Evolutionary conservation across 208 protist species (phyloP).

Genomic region (Acanthamoeba royreba): DNA sequence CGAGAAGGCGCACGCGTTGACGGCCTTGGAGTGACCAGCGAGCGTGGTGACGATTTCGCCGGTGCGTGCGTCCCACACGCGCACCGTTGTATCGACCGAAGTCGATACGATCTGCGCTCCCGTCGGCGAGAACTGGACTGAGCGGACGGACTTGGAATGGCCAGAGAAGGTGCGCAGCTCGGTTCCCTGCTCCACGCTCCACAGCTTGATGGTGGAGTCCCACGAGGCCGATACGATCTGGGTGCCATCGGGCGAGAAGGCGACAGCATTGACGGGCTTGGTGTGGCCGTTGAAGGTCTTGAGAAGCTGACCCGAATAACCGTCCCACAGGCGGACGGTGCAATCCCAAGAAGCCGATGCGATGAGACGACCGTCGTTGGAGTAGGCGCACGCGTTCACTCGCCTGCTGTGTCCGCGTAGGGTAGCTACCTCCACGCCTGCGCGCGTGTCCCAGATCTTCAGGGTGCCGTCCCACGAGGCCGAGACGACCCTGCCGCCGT

Average conservation of each 20-base stretch:
- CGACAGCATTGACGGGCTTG: conserved; percentile 49
- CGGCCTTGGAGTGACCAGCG: conserved; percentile 46
- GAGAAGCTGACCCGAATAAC: conserved; percentile 21
- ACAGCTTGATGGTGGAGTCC: conserved; percentile 47
- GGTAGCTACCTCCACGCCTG: conserved; percentile 42
- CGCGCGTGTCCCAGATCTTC: conserved; percentile 60
- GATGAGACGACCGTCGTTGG: conserved; percentile 43
- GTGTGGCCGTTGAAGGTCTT: conserved; percentile 47
- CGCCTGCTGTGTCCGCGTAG: conserved; percentile 50
- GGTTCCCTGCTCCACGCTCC: conserved; percentile 38
- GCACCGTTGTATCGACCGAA: conserved; percentile 52
- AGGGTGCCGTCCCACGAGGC: conserved; percentile 50
- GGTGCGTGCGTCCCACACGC: conserved; percentile 61
- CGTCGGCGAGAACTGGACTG: background rate
- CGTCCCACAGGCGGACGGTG: conserved; percentile 49
- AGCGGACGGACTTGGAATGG: background rate
- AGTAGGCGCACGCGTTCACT: conserved; percentile 52
- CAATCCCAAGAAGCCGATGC: conserved; percentile 21
- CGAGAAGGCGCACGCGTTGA: conserved; percentile 61
- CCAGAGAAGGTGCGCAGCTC: conserved; percentile 16
- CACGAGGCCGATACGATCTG: conserved; percentile 53
- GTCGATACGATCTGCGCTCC: conserved; percentile 43
- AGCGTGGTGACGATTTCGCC: background rate
- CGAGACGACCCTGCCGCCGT: conserved; percentile 27
- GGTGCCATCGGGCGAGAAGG: conserved; percentile 62